A percentile compares a stretch with the other conserved stretches of the same genome.
Evolutionary conservation across 2,329 filamentous ascomycete genomes (phyloP).

Genomic region (Scopulariopsis brevicaulis): DNA sequence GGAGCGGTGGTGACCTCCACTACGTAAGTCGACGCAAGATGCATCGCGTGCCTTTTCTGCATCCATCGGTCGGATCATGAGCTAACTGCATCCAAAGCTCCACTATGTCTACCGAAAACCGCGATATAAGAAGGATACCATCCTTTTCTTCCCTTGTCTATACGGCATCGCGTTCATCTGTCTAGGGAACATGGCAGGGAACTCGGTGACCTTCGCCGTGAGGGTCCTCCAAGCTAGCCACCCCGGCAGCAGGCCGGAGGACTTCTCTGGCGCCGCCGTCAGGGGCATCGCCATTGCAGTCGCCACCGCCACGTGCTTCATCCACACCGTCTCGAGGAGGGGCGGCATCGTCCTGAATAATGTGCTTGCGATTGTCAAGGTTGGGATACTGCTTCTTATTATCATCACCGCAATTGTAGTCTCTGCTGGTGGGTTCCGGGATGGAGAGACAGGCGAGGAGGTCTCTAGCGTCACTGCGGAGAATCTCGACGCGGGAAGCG

Average conservation of each 20-base stretch:
- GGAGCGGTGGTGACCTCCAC: constrained; percentile 34
- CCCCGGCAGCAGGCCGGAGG: not conserved
- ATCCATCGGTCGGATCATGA: not conserved
- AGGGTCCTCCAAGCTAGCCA: constrained; percentile 20
- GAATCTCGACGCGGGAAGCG: constrained; percentile 12
- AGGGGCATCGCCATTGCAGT: constrained; percentile 34
- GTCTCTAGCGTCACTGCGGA: constrained; percentile 7
- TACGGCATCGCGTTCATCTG: constrained; percentile 32
- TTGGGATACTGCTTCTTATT: constrained; percentile 33
- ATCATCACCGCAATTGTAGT: constrained; percentile 20
- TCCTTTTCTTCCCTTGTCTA: constrained; percentile 18
- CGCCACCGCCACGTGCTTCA: constrained; percentile 28
- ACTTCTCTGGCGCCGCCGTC: constrained; percentile 16
- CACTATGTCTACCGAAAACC: not conserved
- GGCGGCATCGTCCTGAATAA: constrained; percentile 41
- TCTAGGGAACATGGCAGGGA: constrained; percentile 36
- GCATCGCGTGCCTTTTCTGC: not conserved
- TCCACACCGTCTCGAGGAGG: constrained; percentile 34
- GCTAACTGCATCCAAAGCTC: not conserved
- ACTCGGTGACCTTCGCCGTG: constrained; percentile 32
- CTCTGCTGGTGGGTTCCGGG: constrained; percentile 14
- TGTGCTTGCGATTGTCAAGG: constrained; percentile 33
- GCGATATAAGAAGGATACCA: not conserved
- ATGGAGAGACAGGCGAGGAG: constrained; percentile 10
- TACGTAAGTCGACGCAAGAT: constrained; percentile 16